phyloP scores from a whole-genome alignment of 1,284 basidiomycete genomes.

The Exobasidium rhododendri region DNA sequence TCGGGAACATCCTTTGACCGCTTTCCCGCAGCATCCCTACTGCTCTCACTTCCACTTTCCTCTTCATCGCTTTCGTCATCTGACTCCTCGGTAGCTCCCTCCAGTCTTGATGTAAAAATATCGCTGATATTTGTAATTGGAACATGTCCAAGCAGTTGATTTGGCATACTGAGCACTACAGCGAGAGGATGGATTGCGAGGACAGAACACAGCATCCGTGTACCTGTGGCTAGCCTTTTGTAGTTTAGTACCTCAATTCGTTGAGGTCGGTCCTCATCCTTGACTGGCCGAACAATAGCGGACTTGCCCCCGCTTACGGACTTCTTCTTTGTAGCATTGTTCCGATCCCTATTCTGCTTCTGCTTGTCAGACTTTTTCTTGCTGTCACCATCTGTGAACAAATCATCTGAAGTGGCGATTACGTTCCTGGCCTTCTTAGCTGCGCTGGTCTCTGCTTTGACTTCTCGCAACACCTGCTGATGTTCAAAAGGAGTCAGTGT shows the following conservation, averaged over 20 bases:
- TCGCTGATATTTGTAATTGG: constrained; percentile 92
- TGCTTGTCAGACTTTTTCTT: neutral
- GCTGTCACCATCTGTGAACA: constrained; percentile 59
- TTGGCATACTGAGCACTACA: constrained; percentile 86
- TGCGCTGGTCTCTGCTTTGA: constrained; percentile 68
- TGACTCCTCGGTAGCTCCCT: constrained; percentile 56
- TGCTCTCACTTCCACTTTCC: constrained; percentile 14
- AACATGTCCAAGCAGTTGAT: constrained; percentile 89
- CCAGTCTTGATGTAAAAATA: constrained; percentile 69
- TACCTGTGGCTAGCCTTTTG: constrained; percentile 82
- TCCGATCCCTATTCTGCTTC: constrained; percentile 57
- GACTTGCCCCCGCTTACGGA: constrained; percentile 21
- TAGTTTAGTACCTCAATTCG: constrained; percentile 91
- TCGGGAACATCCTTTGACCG: constrained; percentile 34
- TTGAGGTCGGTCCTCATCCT: constrained; percentile 43
- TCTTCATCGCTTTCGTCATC: constrained; percentile 60
- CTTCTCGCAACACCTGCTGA: constrained; percentile 79
- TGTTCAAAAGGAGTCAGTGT: constrained; percentile 84
- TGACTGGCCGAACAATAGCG: neutral
- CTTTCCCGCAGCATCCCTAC: constrained; percentile 16
- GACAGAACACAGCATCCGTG: constrained; percentile 81
- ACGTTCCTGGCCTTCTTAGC: neutral
- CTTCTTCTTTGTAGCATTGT: constrained; percentile 42
- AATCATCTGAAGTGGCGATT: constrained; percentile 60
- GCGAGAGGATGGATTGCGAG: constrained; percentile 83